These are phyloP conservation scores for Lachnellula hyalina DNA, from an alignment of 2,329 filamentous ascomycete genomes.

Conservation along the genomic window DNA sequence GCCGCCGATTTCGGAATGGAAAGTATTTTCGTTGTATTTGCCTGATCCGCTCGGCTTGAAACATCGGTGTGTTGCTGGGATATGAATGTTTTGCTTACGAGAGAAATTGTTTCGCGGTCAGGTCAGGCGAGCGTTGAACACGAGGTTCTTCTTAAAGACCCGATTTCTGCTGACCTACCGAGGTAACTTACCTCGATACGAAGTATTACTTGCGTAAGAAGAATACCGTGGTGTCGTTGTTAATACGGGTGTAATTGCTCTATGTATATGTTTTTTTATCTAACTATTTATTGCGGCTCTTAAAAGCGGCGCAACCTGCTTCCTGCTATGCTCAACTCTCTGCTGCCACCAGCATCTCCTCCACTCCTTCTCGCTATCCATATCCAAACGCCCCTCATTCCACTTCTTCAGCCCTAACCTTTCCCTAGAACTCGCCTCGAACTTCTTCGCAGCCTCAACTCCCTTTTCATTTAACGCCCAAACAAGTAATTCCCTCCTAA, in stretches of 20 bases:
- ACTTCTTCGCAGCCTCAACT: conserved; percentile 46
- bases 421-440: conserved; percentile 41
- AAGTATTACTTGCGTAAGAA: neutral
- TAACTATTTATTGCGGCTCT: conserved; percentile 44
- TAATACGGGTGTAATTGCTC: neutral
- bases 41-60: too few relatives aligned
- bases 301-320: conserved; percentile 64
- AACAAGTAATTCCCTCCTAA: conserved; percentile 62
- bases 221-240: neutral
- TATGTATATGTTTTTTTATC: neutral
- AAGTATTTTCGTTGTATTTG: too few relatives aligned
- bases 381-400: conserved; percentile 43
- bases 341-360: conserved; percentile 64
- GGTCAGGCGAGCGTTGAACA: too few relatives aligned
- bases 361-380: conserved; percentile 37
- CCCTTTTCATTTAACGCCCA: conserved; percentile 53
- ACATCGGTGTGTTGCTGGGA: too few relatives aligned
- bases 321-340: conserved; percentile 55
- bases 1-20: too few relatives aligned
- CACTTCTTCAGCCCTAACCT: conserved; percentile 54
- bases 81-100: too few relatives aligned
- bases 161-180: too few relatives aligned
- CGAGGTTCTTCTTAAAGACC: too few relatives aligned
- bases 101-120: too few relatives aligned
- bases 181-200: too few relatives aligned